Percentiles rank a stretch among this genome's conserved stretches.
Conservation (phyloP, 2,329 filamentous ascomycete species). For the Colletotrichum euphorbiae region DNA sequence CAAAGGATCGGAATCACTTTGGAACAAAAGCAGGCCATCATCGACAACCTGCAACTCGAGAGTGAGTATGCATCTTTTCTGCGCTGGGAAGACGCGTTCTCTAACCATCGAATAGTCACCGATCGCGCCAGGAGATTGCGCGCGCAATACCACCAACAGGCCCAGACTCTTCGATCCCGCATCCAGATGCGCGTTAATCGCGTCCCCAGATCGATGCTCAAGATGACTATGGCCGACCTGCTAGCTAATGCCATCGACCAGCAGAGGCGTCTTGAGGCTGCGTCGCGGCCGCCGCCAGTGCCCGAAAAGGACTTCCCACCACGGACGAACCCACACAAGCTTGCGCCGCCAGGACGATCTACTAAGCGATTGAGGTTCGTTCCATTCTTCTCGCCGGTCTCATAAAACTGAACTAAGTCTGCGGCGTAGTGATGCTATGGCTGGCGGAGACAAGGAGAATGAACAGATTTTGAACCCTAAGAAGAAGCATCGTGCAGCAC, state of each 20-base stretch:
- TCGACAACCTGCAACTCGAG: constrained; percentile 91
- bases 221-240: constrained; percentile 85
- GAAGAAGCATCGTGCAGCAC: constrained; percentile 67
- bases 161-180: constrained; percentile 84
- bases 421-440: constrained; percentile 68
- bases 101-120: constrained; percentile 70
- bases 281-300: constrained; percentile 57
- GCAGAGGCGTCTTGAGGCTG: constrained; percentile 49
- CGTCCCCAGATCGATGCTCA: constrained; percentile 83
- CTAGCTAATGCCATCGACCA: constrained; percentile 64
- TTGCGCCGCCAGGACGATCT: constrained; percentile 45
- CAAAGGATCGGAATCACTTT: constrained; percentile 70
- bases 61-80: constrained; percentile 63
- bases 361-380: constrained; percentile 65
- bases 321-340: constrained; percentile 52
- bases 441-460: constrained; percentile 82
- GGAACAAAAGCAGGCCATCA: constrained; percentile 84
- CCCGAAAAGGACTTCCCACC: constrained; percentile 61
- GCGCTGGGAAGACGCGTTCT: neutral
- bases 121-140: constrained; percentile 88
- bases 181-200: constrained; percentile 95
- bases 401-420: too few relatives aligned
- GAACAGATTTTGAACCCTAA: constrained; percentile 73
- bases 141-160: constrained; percentile 89
- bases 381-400: too few relatives aligned